Conservation (phyloP, 2,329 filamentous ascomycete genomes). For the Didymosphaeria variabile region DNA sequence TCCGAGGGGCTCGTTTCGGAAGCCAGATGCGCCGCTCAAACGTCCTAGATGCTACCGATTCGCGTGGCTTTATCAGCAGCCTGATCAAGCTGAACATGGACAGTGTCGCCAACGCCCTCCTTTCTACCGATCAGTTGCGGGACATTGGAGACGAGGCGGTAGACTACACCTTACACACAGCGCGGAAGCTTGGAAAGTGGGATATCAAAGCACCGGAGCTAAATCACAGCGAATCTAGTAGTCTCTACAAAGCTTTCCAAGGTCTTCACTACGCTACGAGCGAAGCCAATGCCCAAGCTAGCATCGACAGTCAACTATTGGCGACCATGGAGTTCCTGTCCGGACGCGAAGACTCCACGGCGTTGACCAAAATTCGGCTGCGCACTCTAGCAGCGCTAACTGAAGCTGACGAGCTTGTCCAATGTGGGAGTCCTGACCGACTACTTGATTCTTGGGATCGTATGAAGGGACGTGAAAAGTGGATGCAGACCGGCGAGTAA, state of each 20-base stretch:
- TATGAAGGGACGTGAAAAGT: conserved; percentile 73
- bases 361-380: conserved; percentile 35
- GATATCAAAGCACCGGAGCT: conserved; percentile 78
- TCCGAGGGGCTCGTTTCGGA: conserved; percentile 90
- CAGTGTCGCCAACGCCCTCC: conserved; percentile 82
- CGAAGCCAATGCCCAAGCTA: conserved; percentile 61
- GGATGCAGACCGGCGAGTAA: conserved; percentile 86
- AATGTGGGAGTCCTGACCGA: conserved; percentile 66
- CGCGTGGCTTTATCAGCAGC: conserved; percentile 76
- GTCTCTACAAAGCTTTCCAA: conserved; percentile 83
- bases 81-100: conserved; percentile 83
- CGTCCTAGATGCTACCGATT: conserved; percentile 65
- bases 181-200: conserved; percentile 88
- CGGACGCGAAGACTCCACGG: conserved; percentile 35
- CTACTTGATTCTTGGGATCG: conserved; percentile 68
- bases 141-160: conserved; percentile 67
- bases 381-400: conserved; percentile 72
- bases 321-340: conserved; percentile 53
- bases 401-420: conserved; percentile 82
- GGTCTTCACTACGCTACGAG: conserved; percentile 74
- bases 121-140: conserved; percentile 71
- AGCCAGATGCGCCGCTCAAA: conserved; percentile 75
- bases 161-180: conserved; percentile 79
- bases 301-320: conserved; percentile 70
- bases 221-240: conserved; percentile 70